These are phyloP conservation scores for Hamigera avellanea DNA, from an alignment of 495 filamentous ascomycete genomes.

Conservation along the genomic window DNA sequence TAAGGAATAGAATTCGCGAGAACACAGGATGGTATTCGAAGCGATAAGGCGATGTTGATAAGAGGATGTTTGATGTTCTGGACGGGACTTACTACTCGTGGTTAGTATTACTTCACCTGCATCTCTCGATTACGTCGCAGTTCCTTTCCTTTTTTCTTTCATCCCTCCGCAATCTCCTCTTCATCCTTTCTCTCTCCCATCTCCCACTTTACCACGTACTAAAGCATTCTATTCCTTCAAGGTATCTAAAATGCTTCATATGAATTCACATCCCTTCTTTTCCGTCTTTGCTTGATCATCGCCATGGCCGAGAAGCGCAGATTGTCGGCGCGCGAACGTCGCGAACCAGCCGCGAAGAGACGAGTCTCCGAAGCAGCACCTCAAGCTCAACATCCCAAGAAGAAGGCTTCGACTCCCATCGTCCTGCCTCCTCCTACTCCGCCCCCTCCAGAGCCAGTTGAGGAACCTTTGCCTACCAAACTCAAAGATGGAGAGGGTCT, in stretches of 20 bases:
- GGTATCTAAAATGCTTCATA: conserved; percentile 4
- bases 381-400: conserved; percentile 19
- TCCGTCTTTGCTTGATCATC: neutral
- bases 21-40: too few relatives aligned
- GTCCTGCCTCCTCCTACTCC: conserved; percentile 11
- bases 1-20: too few relatives aligned
- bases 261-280: neutral
- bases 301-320: conserved; percentile 37
- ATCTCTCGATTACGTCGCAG: neutral
- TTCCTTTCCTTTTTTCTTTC: conserved; percentile 1
- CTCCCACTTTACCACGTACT: conserved; percentile 2
- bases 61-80: too few relatives aligned
- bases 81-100: too few relatives aligned
- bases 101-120: too few relatives aligned
- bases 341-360: conserved; percentile 35
- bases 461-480: conserved; percentile 51
- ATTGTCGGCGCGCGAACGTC: conserved; percentile 31
- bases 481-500: conserved; percentile 55
- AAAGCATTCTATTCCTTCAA: neutral
- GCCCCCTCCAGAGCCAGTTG: conserved; percentile 22
- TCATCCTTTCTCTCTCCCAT: conserved; percentile 1
- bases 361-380: conserved; percentile 33
- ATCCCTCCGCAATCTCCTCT: conserved; percentile 3
- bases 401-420: conserved; percentile 27
- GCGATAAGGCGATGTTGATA: too few relatives aligned